Evolutionary conservation across 1,284 basidiomycete genomes (phyloP).

Genomic region (Gastroboletus turbinatus): DNA sequence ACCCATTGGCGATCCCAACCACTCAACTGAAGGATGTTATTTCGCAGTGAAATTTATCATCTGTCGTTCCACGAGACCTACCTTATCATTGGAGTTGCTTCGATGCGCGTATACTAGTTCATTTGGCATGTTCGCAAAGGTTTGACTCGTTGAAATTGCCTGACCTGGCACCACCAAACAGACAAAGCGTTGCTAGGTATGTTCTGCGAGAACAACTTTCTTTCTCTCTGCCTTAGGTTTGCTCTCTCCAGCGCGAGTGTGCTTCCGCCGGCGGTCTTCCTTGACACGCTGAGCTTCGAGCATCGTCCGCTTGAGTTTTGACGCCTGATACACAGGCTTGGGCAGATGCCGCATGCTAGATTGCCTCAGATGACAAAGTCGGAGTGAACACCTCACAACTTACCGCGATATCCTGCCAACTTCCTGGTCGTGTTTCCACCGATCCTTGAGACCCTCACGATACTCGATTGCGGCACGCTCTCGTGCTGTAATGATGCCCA

Average conservation of each 20-base stretch:
- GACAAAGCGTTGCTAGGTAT: constrained; percentile 46
- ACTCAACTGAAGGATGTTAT: constrained; percentile 50
- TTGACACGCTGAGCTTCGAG: constrained; percentile 87
- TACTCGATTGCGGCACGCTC: constrained; percentile 95
- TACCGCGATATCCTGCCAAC: constrained; percentile 83
- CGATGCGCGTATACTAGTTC: constrained; percentile 2
- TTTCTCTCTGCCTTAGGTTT: constrained; percentile 94
- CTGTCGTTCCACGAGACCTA: constrained; percentile 1
- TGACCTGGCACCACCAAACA: constrained; percentile 3
- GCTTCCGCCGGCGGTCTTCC: constrained; percentile 90
- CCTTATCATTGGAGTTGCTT: neutral
- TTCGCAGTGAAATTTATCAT: constrained; percentile 3
- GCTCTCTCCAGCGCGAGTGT: constrained; percentile 79
- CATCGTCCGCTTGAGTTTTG: constrained; percentile 91
- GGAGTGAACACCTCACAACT: constrained; percentile 25
- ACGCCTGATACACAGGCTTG: constrained; percentile 85
- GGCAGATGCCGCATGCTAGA: constrained; percentile 83
- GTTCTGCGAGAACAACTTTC: constrained; percentile 79
- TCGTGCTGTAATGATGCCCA: constrained; percentile 89
- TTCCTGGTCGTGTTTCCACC: constrained; percentile 85
- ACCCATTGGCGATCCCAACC: constrained; percentile 45
- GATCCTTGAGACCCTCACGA: constrained; percentile 82
- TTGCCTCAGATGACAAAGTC: constrained; percentile 11
- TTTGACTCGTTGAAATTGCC: constrained; percentile 5
- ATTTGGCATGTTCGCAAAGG: neutral